Evolutionary conservation across 75 land plant species (phyloP), one percentile per base, ranked within the genome.

Genomic region (Cunninghamia lanceolata): DNA sequence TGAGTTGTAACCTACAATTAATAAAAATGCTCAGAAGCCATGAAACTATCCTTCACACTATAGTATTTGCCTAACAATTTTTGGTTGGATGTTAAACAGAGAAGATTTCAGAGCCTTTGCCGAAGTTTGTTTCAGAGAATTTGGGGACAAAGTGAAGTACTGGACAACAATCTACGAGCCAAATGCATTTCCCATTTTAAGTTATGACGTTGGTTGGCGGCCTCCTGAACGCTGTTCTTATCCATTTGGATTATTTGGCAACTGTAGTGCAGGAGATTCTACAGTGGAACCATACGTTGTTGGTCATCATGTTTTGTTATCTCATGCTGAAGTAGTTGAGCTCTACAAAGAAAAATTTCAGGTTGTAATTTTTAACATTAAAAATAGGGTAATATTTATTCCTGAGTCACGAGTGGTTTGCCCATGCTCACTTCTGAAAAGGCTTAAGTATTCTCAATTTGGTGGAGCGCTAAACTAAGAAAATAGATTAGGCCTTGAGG

Each of bases 201-300:
- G 47, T 46, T 25, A 82, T 46, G 38, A 42, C 46, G 4, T 82
- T 17, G 83, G 54, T 46, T 43, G 21, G 47, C 1, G 52, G 30
- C 47, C 47, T 1, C 47, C 54, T 43, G 9, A 30, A 10, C 83
- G 47, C 13, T 50, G 47, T n/a, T 82, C 54, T 50, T 43, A 30
- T 46, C 46, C 54, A 11, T 82, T 82, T 50, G 32, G 52, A n/a
- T n/a, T n/a, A 21, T 3, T 88, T n/a, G 42, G 9, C 25, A 87
- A 89, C 56, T 94, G 95, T 74, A 34, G 86, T 15, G 88, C 21
- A 2, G 95, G 95, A 4, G 90, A 94, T 83, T 94, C 95, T 21
- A 66, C 93, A 13, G 76, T 87, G 8, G 95, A 95, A 85, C 93
- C 95, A 28, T 95, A 94, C 81, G 89, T 91, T 56, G 95, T 83